phyloP scores from a whole-genome alignment of 2,329 filamentous ascomycete genomes.

The Proliferodiscus dingleyae region DNA sequence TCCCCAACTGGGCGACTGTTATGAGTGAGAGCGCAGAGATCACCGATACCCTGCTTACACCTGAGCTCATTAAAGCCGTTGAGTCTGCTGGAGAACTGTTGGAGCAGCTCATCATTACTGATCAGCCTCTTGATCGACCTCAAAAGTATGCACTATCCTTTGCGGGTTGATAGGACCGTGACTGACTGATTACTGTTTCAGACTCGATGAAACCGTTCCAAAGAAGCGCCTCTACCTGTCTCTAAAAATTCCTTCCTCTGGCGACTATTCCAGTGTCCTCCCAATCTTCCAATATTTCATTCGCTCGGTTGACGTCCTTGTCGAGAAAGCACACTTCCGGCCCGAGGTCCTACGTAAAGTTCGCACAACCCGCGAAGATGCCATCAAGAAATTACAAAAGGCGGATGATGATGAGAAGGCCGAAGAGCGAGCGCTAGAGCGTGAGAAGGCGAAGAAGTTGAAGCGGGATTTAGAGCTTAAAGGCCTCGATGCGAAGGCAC shows the following conservation, averaged over 20 bases:
- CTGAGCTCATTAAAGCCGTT: slow-evolving; percentile 79
- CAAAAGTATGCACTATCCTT: slow-evolving; percentile 56
- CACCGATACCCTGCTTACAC: slow-evolving; percentile 78
- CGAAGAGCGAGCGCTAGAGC: slow-evolving; percentile 68
- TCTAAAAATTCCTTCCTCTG: slow-evolving; percentile 60
- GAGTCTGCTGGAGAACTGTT: slow-evolving; percentile 73
- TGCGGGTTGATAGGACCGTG: background rate
- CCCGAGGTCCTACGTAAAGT: slow-evolving; percentile 86
- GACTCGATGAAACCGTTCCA: slow-evolving; percentile 75
- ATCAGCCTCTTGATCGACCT: slow-evolving; percentile 86
- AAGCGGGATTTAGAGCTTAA: slow-evolving; percentile 83
- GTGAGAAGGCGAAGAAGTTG: slow-evolving; percentile 75
- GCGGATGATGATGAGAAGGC: slow-evolving; percentile 73
- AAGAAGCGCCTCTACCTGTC: slow-evolving; percentile 84
- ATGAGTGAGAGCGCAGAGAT: slow-evolving; percentile 98
- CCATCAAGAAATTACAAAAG: slow-evolving; percentile 74
- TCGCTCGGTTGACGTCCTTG: slow-evolving; percentile 78
- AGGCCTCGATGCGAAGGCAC: slow-evolving; percentile 71
- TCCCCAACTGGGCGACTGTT: slow-evolving; percentile 83
- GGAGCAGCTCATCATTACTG: slow-evolving; percentile 83
- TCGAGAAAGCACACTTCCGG: slow-evolving; percentile 74
- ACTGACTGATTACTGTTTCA: slow-evolving; percentile 33
- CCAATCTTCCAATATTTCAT: slow-evolving; percentile 79
- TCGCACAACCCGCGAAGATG: slow-evolving; percentile 71
- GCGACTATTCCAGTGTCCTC: slow-evolving; percentile 60